A percentile compares a stretch with the other conserved stretches of the same genome.
Conservation (phyloP, 345 rosid species). For the Lepidium africanum region DNA sequence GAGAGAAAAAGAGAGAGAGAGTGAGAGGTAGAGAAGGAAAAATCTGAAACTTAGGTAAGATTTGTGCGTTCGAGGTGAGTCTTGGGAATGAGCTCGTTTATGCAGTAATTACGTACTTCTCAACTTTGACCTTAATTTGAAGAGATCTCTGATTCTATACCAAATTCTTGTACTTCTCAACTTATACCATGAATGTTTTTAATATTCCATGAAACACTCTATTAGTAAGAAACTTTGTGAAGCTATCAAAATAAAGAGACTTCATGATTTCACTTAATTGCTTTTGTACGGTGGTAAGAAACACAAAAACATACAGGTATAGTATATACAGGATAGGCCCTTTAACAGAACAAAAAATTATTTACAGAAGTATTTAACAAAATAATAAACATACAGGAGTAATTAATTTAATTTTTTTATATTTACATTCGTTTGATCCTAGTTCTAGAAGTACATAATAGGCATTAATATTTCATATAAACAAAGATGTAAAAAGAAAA, state of each 20-base stretch:
- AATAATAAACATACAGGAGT: background rate
- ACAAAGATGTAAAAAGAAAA: too few species aligned
- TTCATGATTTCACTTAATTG: background rate
- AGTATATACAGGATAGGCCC: too few species aligned
- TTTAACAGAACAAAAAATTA: too few species aligned
- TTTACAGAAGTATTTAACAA: too few species aligned
- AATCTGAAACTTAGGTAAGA: conserved; percentile 6
- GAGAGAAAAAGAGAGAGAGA: conserved; percentile 6
- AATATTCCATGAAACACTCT: background rate
- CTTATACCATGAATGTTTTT: background rate
- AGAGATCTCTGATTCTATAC: conserved; percentile 16
- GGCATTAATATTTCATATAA: too few species aligned
- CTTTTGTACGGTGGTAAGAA: background rate
- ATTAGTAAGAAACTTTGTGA: background rate
- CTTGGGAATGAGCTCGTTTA: conserved; percentile 21
- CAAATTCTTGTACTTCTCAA: background rate
- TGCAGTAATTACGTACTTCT: conserved; percentile 12
- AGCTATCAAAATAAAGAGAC: background rate
- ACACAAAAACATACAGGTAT: background rate
- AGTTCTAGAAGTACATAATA: too few species aligned
- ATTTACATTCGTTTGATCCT: too few species aligned
- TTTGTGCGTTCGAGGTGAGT: conserved; percentile 20
- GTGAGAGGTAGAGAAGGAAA: background rate
- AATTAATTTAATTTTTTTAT: background rate
- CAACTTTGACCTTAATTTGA: conserved; percentile 12